Evolutionary conservation across 2,329 filamentous ascomycete genomes (phyloP).

Genomic region (Canariomyces notabilis): DNA sequence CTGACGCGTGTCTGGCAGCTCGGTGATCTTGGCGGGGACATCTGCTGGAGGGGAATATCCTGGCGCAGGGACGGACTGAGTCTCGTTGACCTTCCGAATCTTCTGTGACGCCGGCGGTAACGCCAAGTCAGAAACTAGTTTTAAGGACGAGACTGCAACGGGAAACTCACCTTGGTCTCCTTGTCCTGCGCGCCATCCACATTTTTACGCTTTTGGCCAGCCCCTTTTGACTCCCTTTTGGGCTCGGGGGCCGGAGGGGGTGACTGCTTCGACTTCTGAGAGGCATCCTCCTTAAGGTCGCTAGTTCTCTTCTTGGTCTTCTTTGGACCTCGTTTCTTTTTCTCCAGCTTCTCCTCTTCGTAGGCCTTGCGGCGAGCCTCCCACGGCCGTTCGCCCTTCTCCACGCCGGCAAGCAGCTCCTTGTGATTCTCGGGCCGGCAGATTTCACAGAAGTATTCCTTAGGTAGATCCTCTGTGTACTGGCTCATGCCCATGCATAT

Average conservation of each 20-base stretch:
- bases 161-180: conserved; percentile 42
- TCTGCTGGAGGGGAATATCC: conserved; percentile 48
- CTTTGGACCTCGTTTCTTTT: conserved; percentile 62
- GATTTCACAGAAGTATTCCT: conserved; percentile 87
- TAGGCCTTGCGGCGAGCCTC: conserved; percentile 61
- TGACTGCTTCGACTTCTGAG: conserved; percentile 36
- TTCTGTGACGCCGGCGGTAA: conserved; percentile 40
- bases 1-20: conserved; percentile 60
- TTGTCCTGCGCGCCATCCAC: conserved; percentile 53
- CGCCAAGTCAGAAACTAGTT: conserved; percentile 7
- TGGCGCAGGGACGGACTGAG: conserved; percentile 35
- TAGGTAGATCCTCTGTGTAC: conserved; percentile 71
- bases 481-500: conserved; percentile 84
- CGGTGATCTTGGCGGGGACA: conserved; percentile 45
- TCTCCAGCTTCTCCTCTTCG: conserved; percentile 56
- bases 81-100: conserved; percentile 52
- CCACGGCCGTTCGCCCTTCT: conserved; percentile 81
- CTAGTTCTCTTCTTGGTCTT: conserved; percentile 61
- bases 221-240: conserved; percentile 39
- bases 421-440: conserved; percentile 82
- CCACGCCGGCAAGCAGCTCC: conserved; percentile 72
- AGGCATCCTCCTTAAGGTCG: conserved; percentile 51
- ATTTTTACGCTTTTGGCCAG: conserved; percentile 52
- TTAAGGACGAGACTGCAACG: not conserved
- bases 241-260: conserved; percentile 30